phyloP scores from a whole-genome alignment of 192 early-diverging fungal species.

The Backusella psychrophila region DNA sequence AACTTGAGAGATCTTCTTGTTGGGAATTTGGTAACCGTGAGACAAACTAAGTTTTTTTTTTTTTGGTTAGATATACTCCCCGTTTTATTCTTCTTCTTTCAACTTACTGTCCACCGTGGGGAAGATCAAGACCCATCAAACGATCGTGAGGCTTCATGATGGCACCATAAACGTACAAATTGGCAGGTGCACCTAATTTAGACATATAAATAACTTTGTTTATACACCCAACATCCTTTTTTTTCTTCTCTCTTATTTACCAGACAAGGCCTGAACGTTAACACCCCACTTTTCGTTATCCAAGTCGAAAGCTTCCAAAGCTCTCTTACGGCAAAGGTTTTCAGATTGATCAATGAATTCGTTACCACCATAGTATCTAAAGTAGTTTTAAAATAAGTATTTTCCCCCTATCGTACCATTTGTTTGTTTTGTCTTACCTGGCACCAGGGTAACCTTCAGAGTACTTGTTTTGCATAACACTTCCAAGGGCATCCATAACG shows the following conservation, averaged over 20 bases:
- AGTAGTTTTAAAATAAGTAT: neutral
- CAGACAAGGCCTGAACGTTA: slow-evolving; percentile 95
- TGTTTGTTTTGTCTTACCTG: slow-evolving; percentile 43
- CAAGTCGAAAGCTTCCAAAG: slow-evolving; percentile 90
- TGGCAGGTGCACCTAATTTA: slow-evolving; percentile 84
- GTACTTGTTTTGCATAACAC: slow-evolving; percentile 99
- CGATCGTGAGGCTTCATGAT: slow-evolving; percentile 95
- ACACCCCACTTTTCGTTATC: slow-evolving; percentile 90
- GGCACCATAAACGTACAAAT: slow-evolving; percentile 95
- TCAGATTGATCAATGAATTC: slow-evolving; percentile 97
- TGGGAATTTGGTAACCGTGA: slow-evolving; percentile 96
- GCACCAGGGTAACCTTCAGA: slow-evolving; percentile 97
- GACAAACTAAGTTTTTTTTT: slow-evolving; percentile 67
- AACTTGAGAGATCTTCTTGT: slow-evolving; percentile 95
- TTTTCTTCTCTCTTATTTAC: slow-evolving; percentile 26
- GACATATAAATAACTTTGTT: neutral
- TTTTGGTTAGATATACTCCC: neutral
- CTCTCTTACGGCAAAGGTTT: slow-evolving; percentile 89
- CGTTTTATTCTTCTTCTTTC: neutral
- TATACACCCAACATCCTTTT: neutral
- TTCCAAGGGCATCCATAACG: slow-evolving; percentile 95
- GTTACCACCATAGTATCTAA: slow-evolving; percentile 99
- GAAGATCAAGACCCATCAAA: slow-evolving; percentile 97
- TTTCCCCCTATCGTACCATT: neutral
- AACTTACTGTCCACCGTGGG: slow-evolving; percentile 95